Evolutionary conservation across 306 rosid species (phyloP).

Genomic region (Sechiopsis laciniata): DNA sequence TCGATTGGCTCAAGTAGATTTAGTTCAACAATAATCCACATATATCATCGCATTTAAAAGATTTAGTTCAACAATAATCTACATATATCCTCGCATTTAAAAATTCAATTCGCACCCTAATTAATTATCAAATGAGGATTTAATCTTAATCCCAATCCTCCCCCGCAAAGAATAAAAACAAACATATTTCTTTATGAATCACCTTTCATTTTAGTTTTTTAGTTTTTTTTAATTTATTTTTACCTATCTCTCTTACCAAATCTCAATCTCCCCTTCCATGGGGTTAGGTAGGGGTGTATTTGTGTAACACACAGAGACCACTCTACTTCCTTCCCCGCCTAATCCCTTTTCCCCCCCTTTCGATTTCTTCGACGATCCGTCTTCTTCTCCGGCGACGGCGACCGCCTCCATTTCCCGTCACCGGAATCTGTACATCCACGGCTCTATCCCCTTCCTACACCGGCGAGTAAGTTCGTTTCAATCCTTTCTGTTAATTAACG

Average conservation of each 20-base stretch:
- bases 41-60: too few species aligned
- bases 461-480: constrained; percentile 26
- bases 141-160: not conserved
- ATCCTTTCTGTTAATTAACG: not conserved
- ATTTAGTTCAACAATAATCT: too few species aligned
- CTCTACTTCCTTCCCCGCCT: constrained; percentile 13
- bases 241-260: not conserved
- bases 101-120: not conserved
- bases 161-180: not conserved
- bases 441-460: not conserved
- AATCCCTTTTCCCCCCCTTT: constrained; percentile 17
- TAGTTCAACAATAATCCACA: too few species aligned
- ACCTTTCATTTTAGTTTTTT: not conserved
- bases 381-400: constrained; percentile 27
- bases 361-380: constrained; percentile 46
- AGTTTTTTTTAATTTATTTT: not conserved
- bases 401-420: constrained; percentile 20
- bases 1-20: too few species aligned
- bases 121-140: not conserved
- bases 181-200: not conserved
- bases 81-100: too few species aligned
- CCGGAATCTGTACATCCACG: not conserved
- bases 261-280: not conserved
- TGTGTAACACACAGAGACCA: constrained; percentile 17
- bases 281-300: constrained; percentile 17